Percentiles rank a stretch among this genome's conserved stretches.
Conservation (phyloP, 2,329 filamentous ascomycete genomes). For the Plenodomus biglobosus region DNA sequence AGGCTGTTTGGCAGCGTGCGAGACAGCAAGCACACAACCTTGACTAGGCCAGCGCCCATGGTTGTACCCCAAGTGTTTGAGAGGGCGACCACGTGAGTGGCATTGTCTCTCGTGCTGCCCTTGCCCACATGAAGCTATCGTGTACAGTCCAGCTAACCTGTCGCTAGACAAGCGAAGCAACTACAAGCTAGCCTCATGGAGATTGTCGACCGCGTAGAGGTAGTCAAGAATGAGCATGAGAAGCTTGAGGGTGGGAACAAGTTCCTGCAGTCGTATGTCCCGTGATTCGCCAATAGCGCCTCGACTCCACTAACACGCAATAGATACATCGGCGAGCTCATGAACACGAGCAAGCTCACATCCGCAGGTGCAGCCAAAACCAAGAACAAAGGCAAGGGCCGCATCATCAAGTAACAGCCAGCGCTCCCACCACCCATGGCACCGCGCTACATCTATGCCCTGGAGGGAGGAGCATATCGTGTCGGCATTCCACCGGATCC, state of each 20-base stretch:
- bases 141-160: slow-evolving; percentile 8
- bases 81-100: neutral
- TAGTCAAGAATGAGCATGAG: slow-evolving; percentile 90
- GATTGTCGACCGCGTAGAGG: slow-evolving; percentile 91
- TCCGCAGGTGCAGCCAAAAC: slow-evolving; percentile 55
- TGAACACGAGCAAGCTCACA: slow-evolving; percentile 70
- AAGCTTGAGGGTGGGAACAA: slow-evolving; percentile 97
- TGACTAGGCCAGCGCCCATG: no score
- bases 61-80: neutral
- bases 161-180: slow-evolving; percentile 75
- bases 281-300: neutral
- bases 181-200: slow-evolving; percentile 87
- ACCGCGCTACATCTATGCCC: slow-evolving; percentile 10
- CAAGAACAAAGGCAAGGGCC: slow-evolving; percentile 49
- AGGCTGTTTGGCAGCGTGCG: neutral
- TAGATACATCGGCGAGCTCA: slow-evolving; percentile 95
- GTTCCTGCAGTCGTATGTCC: slow-evolving; percentile 71
- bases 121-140: neutral
- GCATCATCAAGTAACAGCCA: slow-evolving; percentile 42
- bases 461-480: slow-evolving; percentile 22
- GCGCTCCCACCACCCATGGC: slow-evolving; percentile 13
- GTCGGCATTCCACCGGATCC: slow-evolving; percentile 33
- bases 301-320: slow-evolving; percentile 14
- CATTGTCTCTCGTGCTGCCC: neutral
- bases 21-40: no score